These are phyloP conservation scores for Aspergillus sergii DNA, from an alignment of 2,329 filamentous ascomycete species.

Conservation along the genomic window DNA sequence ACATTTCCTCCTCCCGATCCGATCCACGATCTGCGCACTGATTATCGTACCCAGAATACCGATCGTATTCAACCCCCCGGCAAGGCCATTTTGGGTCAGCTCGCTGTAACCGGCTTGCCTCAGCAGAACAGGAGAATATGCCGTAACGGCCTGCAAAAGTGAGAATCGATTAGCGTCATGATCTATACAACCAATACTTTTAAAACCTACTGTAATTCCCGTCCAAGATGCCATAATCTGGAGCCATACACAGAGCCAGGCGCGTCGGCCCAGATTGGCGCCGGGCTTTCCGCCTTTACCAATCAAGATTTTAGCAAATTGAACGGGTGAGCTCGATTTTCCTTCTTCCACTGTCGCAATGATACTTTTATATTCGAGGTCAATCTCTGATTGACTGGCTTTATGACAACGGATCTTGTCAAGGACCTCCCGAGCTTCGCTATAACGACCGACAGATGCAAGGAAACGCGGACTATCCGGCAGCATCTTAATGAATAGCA, in stretches of 20 bases:
- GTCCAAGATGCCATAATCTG: conserved; percentile 52
- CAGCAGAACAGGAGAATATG: conserved; percentile 34
- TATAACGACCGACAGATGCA: conserved; percentile 41
- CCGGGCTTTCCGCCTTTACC: conserved; percentile 35
- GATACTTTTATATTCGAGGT: conserved; percentile 41
- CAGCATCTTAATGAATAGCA: conserved; percentile 31
- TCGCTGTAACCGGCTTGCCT: conserved; percentile 40
- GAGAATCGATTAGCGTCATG: conserved; percentile 25
- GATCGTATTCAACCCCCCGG: conserved; percentile 56
- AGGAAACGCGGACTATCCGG: conserved; percentile 38
- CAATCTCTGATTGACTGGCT: conserved; percentile 29
- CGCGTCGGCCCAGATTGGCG: conserved; percentile 41
- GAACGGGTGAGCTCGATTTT: conserved; percentile 38
- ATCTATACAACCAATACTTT: conserved; percentile 23
- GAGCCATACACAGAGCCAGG: conserved; percentile 47
- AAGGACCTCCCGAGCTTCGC: conserved; percentile 52
- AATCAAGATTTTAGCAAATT: conserved; percentile 44
- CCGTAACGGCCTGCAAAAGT: conserved; percentile 36
- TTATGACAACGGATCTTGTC: conserved; percentile 33
- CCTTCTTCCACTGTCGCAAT: conserved; percentile 31
- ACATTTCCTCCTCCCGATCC: conserved; percentile 48
- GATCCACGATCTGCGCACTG: conserved; percentile 55
- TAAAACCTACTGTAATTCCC: conserved; percentile 43
- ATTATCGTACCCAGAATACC: conserved; percentile 56
- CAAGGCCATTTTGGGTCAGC: conserved; percentile 48